phyloP scores from a whole-genome alignment of 257 asterid genomes.

The Paulownia fortunei region DNA sequence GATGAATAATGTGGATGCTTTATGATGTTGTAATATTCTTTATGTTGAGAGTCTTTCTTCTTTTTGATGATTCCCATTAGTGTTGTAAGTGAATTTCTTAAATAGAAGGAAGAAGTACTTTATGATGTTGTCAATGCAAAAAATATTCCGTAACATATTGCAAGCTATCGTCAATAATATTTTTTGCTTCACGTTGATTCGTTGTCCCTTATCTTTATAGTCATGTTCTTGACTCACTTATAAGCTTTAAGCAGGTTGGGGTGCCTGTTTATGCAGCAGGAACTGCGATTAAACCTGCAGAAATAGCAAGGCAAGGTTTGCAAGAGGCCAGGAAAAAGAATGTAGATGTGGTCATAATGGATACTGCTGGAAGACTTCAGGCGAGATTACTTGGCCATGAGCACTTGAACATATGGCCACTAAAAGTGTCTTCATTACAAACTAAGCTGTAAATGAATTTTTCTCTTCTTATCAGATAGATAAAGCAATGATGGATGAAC shows the following conservation, averaged over 20 bases:
- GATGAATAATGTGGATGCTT: not conserved
- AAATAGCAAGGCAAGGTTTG: conserved; percentile 90
- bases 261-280: conserved; percentile 96
- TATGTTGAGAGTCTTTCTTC: not conserved
- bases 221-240: conserved; percentile 33
- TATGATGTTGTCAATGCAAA: not conserved
- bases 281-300: conserved; percentile 87
- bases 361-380: conserved; percentile 99
- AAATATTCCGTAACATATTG: not conserved
- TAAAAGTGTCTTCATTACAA: conserved; percentile 2
- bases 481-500: conserved; percentile 94
- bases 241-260: conserved; percentile 71
- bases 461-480: conserved; percentile 67
- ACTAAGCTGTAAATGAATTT: conserved; percentile 7
- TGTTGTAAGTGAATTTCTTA: conserved; percentile 13
- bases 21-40: not conserved
- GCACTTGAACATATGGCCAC: conserved; percentile 15
- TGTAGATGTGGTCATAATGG: conserved; percentile 96
- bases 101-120: not conserved
- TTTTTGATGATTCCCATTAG: conserved; percentile 5
- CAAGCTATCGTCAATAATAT: not conserved
- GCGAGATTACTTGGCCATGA: conserved; percentile 46
- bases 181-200: not conserved
- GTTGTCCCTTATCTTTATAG: not conserved
- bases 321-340: conserved; percentile 81